Conservation (phyloP, 441 rosid species). For the Arabidopsis hybrid region DNA sequence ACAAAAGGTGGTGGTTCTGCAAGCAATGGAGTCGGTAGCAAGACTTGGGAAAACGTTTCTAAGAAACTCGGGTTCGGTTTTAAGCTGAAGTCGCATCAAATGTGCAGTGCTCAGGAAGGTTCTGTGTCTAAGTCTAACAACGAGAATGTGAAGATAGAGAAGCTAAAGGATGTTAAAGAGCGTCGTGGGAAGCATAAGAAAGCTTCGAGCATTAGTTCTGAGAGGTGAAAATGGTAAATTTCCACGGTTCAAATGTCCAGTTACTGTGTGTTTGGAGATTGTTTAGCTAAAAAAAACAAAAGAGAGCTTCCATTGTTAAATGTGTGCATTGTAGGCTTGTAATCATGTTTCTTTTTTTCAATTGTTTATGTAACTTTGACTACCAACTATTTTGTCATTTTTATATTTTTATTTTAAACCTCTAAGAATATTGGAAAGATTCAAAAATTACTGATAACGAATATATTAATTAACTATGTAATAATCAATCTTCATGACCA, state of each 20-base stretch:
- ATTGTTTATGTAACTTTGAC: constrained; percentile 24
- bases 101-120: constrained; percentile 95
- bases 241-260: constrained; percentile 25
- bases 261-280: constrained; percentile 22
- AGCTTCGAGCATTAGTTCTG: constrained; percentile 51
- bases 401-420: background rate
- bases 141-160: constrained; percentile 61
- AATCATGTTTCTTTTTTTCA: background rate
- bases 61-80: constrained; percentile 78
- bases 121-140: constrained; percentile 76
- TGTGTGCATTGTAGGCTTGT: constrained; percentile 41
- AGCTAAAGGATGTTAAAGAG: constrained; percentile 64
- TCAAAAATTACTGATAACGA: background rate
- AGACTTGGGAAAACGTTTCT: constrained; percentile 70
- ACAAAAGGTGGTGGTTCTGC: constrained; percentile 37
- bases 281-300: background rate
- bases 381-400: constrained; percentile 8
- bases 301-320: constrained; percentile 34
- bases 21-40: constrained; percentile 53
- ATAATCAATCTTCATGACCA: no score
- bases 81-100: constrained; percentile 85
- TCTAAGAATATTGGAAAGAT: background rate
- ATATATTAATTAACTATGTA: background rate
- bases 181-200: constrained; percentile 72
- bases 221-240: constrained; percentile 45